Evolutionary conservation across 352 stramenopile genomes (phyloP).

Genomic region (Thalassiosira ordinaria): DNA sequence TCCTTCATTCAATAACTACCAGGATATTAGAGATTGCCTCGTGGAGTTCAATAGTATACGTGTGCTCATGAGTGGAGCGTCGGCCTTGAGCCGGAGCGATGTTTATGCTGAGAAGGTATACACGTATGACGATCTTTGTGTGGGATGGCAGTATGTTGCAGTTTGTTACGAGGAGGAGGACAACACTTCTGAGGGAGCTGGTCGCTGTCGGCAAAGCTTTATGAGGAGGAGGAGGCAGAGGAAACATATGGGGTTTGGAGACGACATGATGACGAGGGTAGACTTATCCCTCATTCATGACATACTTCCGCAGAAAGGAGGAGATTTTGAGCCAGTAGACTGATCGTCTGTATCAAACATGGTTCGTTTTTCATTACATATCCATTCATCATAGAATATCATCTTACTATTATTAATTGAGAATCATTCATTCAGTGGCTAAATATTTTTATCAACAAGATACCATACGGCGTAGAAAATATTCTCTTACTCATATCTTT

Average conservation of each 20-base stretch:
- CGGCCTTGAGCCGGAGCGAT: slow-evolving; percentile 23
- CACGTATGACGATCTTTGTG: slow-evolving; percentile 37
- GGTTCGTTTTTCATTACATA: no score
- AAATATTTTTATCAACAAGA: no score
- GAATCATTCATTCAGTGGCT: no score
- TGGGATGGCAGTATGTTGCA: slow-evolving; percentile 37
- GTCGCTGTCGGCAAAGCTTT: no score
- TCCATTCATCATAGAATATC: no score
- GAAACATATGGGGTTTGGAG: not conserved
- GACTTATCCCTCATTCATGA: slow-evolving; percentile 48
- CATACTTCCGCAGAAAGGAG: slow-evolving; percentile 39
- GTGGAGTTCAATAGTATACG: slow-evolving; percentile 35
- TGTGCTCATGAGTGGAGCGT: slow-evolving; percentile 35
- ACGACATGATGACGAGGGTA: slow-evolving; percentile 22
- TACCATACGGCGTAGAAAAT: no score
- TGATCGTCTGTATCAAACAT: no score
- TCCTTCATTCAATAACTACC: slow-evolving; percentile 29
- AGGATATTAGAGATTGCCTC: slow-evolving; percentile 20
- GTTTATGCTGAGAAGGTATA: slow-evolving; percentile 42
- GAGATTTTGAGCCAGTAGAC: slow-evolving; percentile 34
- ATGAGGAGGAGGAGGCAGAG: not conserved
- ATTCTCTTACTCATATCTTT: no score
- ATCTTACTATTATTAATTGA: no score
- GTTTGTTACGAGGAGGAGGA: slow-evolving; percentile 31
- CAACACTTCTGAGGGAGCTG: no score